Conservation (phyloP, 306 rosid species). For the Trifolium pratense region DNA sequence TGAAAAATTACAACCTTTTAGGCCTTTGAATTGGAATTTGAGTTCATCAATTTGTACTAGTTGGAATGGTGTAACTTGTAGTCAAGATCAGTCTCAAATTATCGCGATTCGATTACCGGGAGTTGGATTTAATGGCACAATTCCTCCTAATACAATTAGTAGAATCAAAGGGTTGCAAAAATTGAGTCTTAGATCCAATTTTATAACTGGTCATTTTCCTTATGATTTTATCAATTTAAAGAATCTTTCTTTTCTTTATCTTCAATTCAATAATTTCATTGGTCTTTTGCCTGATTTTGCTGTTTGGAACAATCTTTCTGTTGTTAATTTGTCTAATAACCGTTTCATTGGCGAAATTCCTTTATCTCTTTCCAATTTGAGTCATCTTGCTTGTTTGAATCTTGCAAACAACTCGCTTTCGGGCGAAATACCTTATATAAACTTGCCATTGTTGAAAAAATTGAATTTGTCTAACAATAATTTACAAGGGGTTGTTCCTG, state of each 20-base stretch:
- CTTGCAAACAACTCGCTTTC: conserved; percentile 75
- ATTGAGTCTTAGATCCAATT: conserved; percentile 82
- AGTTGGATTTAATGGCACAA: conserved; percentile 74
- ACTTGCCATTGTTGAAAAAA: conserved; percentile 47
- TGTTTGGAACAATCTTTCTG: conserved; percentile 73
- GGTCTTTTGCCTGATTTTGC: conserved; percentile 82
- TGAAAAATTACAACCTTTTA: conserved; percentile 61
- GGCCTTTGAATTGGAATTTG: conserved; percentile 72
- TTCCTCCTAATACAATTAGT: conserved; percentile 70
- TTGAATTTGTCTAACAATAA: conserved; percentile 62
- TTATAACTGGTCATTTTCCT: conserved; percentile 66
- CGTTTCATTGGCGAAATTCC: conserved; percentile 71
- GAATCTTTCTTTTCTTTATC: conserved; percentile 72
- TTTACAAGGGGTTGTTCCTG: conserved; percentile 65
- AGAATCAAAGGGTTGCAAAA: conserved; percentile 64
- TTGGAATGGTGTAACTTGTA: conserved; percentile 87
- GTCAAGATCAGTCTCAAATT: conserved; percentile 55
- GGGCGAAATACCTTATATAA: conserved; percentile 69
- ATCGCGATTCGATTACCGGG: conserved; percentile 70
- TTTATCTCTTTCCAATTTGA: conserved; percentile 60
- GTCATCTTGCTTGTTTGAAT: conserved; percentile 61
- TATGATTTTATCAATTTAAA: conserved; percentile 63
- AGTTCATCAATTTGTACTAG: conserved; percentile 54
- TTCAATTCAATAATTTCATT: conserved; percentile 76
- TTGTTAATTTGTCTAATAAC: conserved; percentile 66